Percentiles rank a stretch among this genome's conserved stretches.
Evolutionary conservation across 768 basidiomycete genomes (phyloP).

Genomic region (Rhizopogon vulgaris): DNA sequence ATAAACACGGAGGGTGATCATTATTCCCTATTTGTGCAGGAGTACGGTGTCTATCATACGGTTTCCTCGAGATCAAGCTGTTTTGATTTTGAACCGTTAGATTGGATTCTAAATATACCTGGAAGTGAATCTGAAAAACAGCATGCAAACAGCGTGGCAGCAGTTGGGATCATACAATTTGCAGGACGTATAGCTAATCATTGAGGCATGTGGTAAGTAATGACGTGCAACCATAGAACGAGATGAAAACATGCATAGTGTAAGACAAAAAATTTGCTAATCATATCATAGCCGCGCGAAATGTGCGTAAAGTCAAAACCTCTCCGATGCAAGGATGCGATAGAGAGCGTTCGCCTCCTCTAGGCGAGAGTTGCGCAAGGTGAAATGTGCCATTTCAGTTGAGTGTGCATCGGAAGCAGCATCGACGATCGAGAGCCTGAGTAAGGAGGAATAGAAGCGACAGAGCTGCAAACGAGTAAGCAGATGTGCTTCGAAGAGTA

Average conservation of each 20-base stretch:
- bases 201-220: not conserved
- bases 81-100: not conserved
- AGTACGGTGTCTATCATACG: too few relatives aligned
- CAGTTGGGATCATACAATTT: not conserved
- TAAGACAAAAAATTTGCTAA: conserved; percentile 3
- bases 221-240: not conserved
- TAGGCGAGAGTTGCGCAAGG: conserved; percentile 62
- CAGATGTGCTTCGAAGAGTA: conserved; percentile 3
- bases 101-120: not conserved
- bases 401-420: conserved; percentile 59
- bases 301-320: conserved; percentile 17
- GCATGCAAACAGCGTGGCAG: not conserved
- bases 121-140: not conserved
- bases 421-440: conserved; percentile 63
- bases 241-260: conserved; percentile 5
- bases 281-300: not conserved
- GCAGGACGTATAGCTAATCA: not conserved
- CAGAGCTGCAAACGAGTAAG: conserved; percentile 44
- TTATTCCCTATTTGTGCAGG: too few relatives aligned
- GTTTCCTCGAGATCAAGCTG: not conserved
- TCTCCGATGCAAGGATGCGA: conserved; percentile 47
- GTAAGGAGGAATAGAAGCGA: conserved; percentile 67
- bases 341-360: conserved; percentile 76
- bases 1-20: too few relatives aligned
- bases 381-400: conserved; percentile 75